phyloP scores from a whole-genome alignment of 176 grass and related monocot species.

The Aegilops sharonensis region DNA sequence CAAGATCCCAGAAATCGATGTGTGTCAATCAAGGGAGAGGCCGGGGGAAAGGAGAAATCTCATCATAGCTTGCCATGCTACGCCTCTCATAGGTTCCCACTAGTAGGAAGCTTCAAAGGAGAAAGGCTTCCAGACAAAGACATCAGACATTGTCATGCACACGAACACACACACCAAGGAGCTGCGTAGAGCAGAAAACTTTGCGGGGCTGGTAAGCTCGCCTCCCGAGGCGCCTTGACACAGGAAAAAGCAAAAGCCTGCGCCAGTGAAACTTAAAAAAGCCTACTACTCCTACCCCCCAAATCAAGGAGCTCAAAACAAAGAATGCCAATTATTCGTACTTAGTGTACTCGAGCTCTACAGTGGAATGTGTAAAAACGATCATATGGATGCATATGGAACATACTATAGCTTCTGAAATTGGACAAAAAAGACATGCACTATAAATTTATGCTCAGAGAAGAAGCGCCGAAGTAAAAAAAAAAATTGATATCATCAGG shows the following conservation, averaged over 20 bases:
- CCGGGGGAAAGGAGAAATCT: slow-evolving; percentile 17
- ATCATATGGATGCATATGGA: neutral
- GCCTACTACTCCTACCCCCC: neutral
- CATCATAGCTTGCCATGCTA: slow-evolving; percentile 20
- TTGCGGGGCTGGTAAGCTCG: slow-evolving; percentile 49
- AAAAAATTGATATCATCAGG: neutral
- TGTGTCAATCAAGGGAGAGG: slow-evolving; percentile 31
- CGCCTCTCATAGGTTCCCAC: slow-evolving; percentile 35
- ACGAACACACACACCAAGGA: slow-evolving; percentile 50
- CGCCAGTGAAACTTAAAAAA: neutral
- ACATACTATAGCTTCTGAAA: neutral
- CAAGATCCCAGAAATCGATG: slow-evolving; percentile 60
- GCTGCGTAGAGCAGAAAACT: slow-evolving; percentile 43
- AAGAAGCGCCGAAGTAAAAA: neutral
- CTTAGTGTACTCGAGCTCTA: neutral
- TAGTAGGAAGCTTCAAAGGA: slow-evolving; percentile 47
- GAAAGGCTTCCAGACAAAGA: slow-evolving; percentile 33
- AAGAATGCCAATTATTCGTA: slow-evolving; percentile 7
- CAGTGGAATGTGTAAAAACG: neutral
- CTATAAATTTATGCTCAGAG: neutral
- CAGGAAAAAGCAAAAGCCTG: neutral
- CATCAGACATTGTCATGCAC: slow-evolving; percentile 45
- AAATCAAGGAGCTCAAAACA: slow-evolving; percentile 7
- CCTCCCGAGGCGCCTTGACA: slow-evolving; percentile 35
- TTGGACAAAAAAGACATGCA: neutral